phyloP scores from a whole-genome alignment of 108 stramenopile species.

The Nitzschia inconspicua region DNA sequence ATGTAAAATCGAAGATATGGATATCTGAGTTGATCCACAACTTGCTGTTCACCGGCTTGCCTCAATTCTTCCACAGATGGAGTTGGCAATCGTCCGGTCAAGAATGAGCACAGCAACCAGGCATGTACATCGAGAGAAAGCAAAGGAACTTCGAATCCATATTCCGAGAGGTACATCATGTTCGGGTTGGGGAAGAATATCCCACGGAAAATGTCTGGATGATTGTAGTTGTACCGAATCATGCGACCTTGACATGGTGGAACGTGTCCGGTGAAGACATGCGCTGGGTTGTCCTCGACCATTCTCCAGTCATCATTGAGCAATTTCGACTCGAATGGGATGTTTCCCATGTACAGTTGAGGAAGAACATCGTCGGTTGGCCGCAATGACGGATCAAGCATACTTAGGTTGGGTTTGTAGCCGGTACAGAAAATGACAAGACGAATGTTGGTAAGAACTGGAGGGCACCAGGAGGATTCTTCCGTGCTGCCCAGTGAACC shows the following conservation, averaged over 20 bases:
- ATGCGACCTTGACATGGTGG: background rate
- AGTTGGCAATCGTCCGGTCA: slow-evolving; percentile 1
- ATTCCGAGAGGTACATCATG: slow-evolving; percentile 41
- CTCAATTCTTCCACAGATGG: slow-evolving; percentile 38
- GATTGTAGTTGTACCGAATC: slow-evolving; percentile 1
- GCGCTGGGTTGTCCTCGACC: background rate
- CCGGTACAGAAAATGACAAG: slow-evolving; percentile 59
- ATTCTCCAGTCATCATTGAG: no score
- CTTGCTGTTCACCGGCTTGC: slow-evolving; percentile 16
- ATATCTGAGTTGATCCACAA: slow-evolving; percentile 16
- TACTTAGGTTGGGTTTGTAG: slow-evolving; percentile 29
- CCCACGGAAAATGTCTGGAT: slow-evolving; percentile 31
- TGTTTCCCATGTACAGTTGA: no score
- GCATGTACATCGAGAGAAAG: slow-evolving; percentile 37
- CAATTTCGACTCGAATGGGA: no score
- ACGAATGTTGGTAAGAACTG: slow-evolving; percentile 33
- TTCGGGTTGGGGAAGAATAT: slow-evolving; percentile 32
- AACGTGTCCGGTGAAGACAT: slow-evolving; percentile 1
- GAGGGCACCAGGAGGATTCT: background rate
- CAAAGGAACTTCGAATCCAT: slow-evolving; percentile 24
- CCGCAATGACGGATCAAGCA: slow-evolving; percentile 38
- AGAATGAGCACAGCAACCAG: slow-evolving; percentile 23
- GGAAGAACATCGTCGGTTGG: no score
- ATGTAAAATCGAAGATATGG: slow-evolving; percentile 11
- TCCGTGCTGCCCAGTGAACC: no score